Evolutionary conservation across 1,139 yeast genomes (phyloP), one percentile per base, ranked within the genome.

Genomic region (Scheffersomyces segobiensis): DNA sequence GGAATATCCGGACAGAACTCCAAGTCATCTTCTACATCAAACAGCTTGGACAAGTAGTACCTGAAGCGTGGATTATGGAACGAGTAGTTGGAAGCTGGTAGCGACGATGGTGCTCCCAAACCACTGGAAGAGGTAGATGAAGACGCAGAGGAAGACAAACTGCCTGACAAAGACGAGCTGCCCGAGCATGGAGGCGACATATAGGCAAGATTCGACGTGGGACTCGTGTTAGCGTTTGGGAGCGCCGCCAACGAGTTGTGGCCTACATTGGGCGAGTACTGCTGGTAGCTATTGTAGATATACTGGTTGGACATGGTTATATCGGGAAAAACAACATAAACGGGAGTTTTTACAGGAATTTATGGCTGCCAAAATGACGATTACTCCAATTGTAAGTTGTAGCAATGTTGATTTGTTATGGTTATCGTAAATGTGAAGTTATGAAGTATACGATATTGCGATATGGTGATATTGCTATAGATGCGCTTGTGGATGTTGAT

Each of bases 1-100:
- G 73, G 80, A 57, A 78, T 85, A 62, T 86, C 89, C 0, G 90
- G 90, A 63, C 89, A 86, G 65, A 86, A 87, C 70, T 86, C 89
- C 69, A 86, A 68, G 67, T 87, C 91, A 67, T 87, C 91, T 67
- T 87, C 89, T 19, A 81, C 68, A 62, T 86, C 90, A 71, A 87
- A 86, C 48, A 87, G 85, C 65, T 86, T 86, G 39, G 87, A 83
- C 55, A 80, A 70, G 67, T 79, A 80, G 65, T 79, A 80, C 65
- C 84, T 73, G 62, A 79, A 74, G 53, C 83, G 67, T 3, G 83
- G 82, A 50, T 77, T 78, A 59, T 78, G 82, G 64, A 76, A 75
- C 42, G 78, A 73, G 62, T 78, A 78, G 59, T 67, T 71, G 46
- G 77, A 67, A 8, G 55, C 54, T 56, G 51, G 58, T 47, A 52